Evolutionary conservation across 768 basidiomycete species (phyloP), one percentile per base, ranked within the genome.

Genomic region (Lentinula sp.): DNA sequence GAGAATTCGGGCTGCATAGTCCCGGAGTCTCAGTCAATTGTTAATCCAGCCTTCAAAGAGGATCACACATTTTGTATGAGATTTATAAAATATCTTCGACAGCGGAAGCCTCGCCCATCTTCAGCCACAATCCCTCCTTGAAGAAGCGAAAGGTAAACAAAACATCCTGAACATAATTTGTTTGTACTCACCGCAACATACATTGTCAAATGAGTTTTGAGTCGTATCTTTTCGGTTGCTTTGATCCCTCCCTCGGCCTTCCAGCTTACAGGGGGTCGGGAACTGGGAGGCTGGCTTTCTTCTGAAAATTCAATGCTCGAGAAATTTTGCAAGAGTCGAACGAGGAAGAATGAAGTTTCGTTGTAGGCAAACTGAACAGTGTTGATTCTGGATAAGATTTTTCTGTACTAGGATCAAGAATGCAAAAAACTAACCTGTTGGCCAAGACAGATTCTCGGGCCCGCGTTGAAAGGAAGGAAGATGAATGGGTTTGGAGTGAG

Each of bases 261-360:
- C 84, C 84, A 85, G 15, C 71, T 71, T 0, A 70, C 62, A 0
- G 84, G 84, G 1, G 84, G 78, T 23, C 68, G 69, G 2, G 76
- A 74, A 6, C 64, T 70, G 5, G 75, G 69, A 5, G 79, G 75
- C 55, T 82, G 82, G 0, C 78, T 78, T 15, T 80, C 77, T 3
- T 68, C 69, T 1, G 77, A 80, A 32, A 84, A 73, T 2, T 70
- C 66, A 43, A 88, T 70, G 1, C 66, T 65, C 2, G 77, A 77
- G 69, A 85, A 86, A 8, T 69, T 69, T 67, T 89, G 87, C 5
- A 88, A 69, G 5, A 89, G 72, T 8, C 83, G 78, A 43, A 84
- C 75, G 50, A 89, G 76, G 71, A 87, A 79, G 71, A 84, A 88
- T 1, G 85, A 86, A 2, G 77, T 71, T 66, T 87, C 85, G 61